A percentile compares a stretch with the other conserved stretches of the same genome.
phyloP scores from a whole-genome alignment of 179 eudicot species.

The Vitellaria paradoxa region DNA sequence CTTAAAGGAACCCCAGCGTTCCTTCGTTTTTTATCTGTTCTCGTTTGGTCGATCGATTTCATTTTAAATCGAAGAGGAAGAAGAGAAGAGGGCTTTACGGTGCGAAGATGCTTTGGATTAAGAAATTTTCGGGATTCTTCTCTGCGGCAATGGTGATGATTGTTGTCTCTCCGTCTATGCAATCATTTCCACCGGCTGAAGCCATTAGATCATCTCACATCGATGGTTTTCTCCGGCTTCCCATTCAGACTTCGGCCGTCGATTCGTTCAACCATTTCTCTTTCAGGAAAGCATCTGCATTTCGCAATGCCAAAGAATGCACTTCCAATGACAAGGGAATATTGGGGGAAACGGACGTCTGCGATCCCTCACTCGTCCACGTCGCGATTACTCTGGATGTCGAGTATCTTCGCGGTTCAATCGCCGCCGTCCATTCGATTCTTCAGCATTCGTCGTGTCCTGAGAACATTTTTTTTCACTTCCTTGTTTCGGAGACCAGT shows the following conservation, averaged over 20 bases:
- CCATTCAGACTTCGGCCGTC: constrained; percentile 14
- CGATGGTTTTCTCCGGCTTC: constrained; percentile 14
- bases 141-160: constrained; percentile 62
- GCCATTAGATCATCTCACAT: constrained; percentile 52
- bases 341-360: constrained; percentile 27
- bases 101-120: constrained; percentile 58
- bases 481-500: constrained; percentile 46
- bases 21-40: constrained; percentile 19
- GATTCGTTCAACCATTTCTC: constrained; percentile 24
- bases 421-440: constrained; percentile 77
- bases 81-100: constrained; percentile 6
- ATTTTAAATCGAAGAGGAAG: constrained; percentile 18
- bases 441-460: constrained; percentile 59
- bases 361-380: constrained; percentile 75
- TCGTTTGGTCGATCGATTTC: neutral
- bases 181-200: constrained; percentile 81
- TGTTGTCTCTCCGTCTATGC: constrained; percentile 64
- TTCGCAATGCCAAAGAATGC: constrained; percentile 56
- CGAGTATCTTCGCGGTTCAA: constrained; percentile 76
- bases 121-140: constrained; percentile 55
- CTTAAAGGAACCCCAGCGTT: constrained; percentile 41
- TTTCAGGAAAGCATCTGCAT: constrained; percentile 41
- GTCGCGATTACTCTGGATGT: constrained; percentile 71
- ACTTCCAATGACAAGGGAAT: neutral
- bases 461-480: constrained; percentile 67